Percentiles rank a stretch among this genome's conserved stretches.
Conservation (phyloP, 2,329 filamentous ascomycete genomes). For the Fusarium hainanense region DNA sequence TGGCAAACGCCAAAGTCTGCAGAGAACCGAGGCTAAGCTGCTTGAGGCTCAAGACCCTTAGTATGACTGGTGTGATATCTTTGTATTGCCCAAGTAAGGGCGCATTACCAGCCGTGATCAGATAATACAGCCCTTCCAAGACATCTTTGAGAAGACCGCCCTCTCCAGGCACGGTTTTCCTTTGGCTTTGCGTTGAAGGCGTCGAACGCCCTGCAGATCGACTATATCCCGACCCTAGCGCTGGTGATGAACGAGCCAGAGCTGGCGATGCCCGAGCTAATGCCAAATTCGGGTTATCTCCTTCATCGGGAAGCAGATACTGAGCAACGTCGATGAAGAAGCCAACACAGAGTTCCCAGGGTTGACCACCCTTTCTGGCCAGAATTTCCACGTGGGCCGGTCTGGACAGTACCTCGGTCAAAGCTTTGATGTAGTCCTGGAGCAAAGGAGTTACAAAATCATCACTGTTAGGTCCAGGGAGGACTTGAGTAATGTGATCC, state of each 20-base stretch:
- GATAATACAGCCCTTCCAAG: conserved; percentile 72
- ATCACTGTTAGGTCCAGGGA: conserved; percentile 71
- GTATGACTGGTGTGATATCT: conserved; percentile 65
- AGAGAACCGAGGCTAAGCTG: conserved; percentile 68
- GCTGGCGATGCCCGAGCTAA: conserved; percentile 60
- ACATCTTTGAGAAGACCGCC: conserved; percentile 51
- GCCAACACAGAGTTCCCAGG: conserved; percentile 75
- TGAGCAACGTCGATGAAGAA: conserved; percentile 75
- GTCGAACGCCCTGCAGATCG: conserved; percentile 48
- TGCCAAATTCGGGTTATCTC: conserved; percentile 50
- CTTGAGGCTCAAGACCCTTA: conserved; percentile 71
- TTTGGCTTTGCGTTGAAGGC: conserved; percentile 48
- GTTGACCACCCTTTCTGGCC: conserved; percentile 62
- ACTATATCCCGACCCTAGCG: conserved; percentile 49
- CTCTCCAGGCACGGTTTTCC: conserved; percentile 44
- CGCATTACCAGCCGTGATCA: conserved; percentile 74
- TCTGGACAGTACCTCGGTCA: conserved; percentile 76
- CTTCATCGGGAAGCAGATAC: conserved; percentile 58
- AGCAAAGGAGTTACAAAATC: conserved; percentile 75
- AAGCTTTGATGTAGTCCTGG: conserved; percentile 80
- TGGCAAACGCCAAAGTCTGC: conserved; percentile 79
- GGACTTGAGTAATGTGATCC: conserved; percentile 82
- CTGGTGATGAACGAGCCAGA: conserved; percentile 59
- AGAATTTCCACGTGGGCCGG: conserved; percentile 85
- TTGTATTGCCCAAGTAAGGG: conserved; percentile 69